Evolutionary conservation across 805 yeast species (phyloP), one percentile per base, ranked within the genome.

Genomic region (Candida fluviatilis): DNA sequence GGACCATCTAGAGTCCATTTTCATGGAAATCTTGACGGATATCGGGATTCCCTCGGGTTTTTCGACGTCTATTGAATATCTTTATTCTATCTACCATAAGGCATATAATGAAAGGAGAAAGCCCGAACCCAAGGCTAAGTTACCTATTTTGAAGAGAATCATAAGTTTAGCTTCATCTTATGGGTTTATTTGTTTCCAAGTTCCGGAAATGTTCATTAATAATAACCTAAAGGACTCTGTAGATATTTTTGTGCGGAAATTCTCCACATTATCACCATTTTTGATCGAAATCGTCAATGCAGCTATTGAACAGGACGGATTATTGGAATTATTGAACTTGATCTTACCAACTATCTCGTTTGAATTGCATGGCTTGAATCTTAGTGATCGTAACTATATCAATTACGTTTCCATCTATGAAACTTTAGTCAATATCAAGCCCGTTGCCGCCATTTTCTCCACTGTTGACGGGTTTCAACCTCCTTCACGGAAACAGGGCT

Each of bases 131-230:
- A 55, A 56, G 1, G 51, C 51, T 12, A 75, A 77, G 42, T 26
- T 64, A 2, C 51, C 49, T 4, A 40, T 78, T 5, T 58, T 79
- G 36, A 66, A 71, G 39, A 78, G 78, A 41, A 60, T 76, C 17
- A 69, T 75, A 33, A 57, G 74, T 30, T 62, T 75, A 30, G 54
- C 76, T 12, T 62, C 79, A 11, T 78, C 84, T 18, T 85, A 80
- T 57, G 88, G 86, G 0, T 63, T 81, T 19, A 80, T 84, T 16
- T 59, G 81, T 16, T 80, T 84, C 52, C 87, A 81, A 56, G 74
- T 80, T 2, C 82, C 84, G 7, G 90, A 82, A 39, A 75, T 76
- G 75, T 73, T 75, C 40, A 41, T 66, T 28, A 64, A 70, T 44
- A 61, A 62, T 42, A 65, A 70, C 34, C 44, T 72, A 14, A 55